Evolutionary conservation across 2,329 filamentous ascomycete species (phyloP).

Genomic region (Stachybotrys chlorohalonatus): DNA sequence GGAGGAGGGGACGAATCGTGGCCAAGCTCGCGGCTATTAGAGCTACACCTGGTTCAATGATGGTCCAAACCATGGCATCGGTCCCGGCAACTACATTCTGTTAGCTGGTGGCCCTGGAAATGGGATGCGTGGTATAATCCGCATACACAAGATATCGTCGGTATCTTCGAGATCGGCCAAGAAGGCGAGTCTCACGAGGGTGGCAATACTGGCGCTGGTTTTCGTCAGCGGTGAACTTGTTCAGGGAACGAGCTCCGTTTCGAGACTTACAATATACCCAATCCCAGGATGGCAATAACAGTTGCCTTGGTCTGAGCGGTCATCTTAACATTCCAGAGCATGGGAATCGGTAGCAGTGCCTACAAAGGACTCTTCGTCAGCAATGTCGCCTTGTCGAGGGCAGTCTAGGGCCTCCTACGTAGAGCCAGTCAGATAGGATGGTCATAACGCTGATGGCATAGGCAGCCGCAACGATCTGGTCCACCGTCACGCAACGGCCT

Average conservation of each 20-base stretch:
- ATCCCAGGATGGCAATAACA: conserved; percentile 37
- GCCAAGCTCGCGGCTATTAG: conserved; percentile 45
- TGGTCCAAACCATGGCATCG: conserved; percentile 45
- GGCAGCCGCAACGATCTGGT: conserved; percentile 36
- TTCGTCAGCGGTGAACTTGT: background rate
- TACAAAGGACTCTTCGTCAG: conserved; percentile 9
- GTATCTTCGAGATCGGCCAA: conserved; percentile 33
- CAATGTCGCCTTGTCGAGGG: background rate
- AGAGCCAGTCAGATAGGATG: conserved; percentile 45
- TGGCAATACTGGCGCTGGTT: conserved; percentile 42
- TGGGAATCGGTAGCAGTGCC: conserved; percentile 43
- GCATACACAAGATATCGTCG: conserved; percentile 36
- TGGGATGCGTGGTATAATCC: background rate
- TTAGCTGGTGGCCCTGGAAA: conserved; percentile 6
- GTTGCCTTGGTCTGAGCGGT: conserved; percentile 41
- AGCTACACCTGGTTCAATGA: conserved; percentile 47
- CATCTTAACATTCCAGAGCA: conserved; percentile 48
- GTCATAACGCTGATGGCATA: conserved; percentile 44
- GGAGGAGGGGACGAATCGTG: conserved; percentile 45
- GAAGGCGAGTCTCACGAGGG: conserved; percentile 41
- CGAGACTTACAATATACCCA: conserved; percentile 38
- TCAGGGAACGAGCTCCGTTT: background rate
- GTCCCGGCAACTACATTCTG: conserved; percentile 32
- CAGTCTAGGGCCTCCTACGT: conserved; percentile 19
- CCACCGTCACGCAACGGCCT: conserved; percentile 31